Evolutionary conservation across 1,139 yeast genomes (phyloP).

Genomic region (Hyphopichia khmerensis): DNA sequence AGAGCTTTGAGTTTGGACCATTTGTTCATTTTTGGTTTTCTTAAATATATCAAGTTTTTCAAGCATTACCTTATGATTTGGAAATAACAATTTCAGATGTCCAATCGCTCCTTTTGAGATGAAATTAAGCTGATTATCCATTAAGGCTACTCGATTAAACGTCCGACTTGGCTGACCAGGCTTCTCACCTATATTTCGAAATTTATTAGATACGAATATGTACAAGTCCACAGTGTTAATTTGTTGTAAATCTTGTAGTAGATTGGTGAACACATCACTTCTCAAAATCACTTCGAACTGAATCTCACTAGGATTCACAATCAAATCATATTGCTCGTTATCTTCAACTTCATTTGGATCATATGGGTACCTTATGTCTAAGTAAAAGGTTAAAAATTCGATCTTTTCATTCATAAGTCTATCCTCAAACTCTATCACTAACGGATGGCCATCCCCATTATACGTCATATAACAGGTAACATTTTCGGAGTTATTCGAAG

Average conservation of each 20-base stretch:
- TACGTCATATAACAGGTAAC: constrained; percentile 40
- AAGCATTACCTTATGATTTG: constrained; percentile 59
- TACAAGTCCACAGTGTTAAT: constrained; percentile 61
- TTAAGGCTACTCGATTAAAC: constrained; percentile 4
- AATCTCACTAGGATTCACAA: constrained; percentile 49
- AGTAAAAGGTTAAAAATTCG: constrained; percentile 61
- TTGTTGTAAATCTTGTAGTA: constrained; percentile 67
- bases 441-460: constrained; percentile 60
- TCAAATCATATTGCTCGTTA: constrained; percentile 16
- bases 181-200: constrained; percentile 11
- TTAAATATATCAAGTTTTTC: constrained; percentile 41
- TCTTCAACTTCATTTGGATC: constrained; percentile 22
- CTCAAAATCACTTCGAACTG: constrained; percentile 65
- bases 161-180: background rate
- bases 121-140: constrained; percentile 43
- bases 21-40: constrained; percentile 4
- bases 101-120: constrained; percentile 73
- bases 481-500: constrained; percentile 9
- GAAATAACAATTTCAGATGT: constrained; percentile 63
- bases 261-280: constrained; percentile 62
- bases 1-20: constrained; percentile 11
- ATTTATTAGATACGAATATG: constrained; percentile 37
- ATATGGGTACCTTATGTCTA: constrained; percentile 38
- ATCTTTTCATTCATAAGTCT: constrained; percentile 65
- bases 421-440: constrained; percentile 72